Conservation (phyloP, 805 yeast species). For the Teunomyces cretensis region DNA sequence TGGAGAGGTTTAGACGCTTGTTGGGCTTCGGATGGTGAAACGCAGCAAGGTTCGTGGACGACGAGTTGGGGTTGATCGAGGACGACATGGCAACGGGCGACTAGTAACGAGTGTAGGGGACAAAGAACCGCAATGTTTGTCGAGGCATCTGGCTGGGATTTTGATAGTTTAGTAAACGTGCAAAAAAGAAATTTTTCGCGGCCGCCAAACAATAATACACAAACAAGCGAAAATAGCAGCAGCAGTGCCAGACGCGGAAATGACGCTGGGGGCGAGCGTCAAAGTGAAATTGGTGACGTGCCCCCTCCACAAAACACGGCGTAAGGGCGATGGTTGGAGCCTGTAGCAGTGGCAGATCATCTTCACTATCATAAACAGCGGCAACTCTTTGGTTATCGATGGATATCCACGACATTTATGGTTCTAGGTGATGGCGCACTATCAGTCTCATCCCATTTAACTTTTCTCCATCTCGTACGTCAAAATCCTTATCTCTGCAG, state of each 20-base stretch:
- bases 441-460: too few species aligned
- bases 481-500: background rate
- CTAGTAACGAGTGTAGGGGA: background rate
- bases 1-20: constrained; percentile 12
- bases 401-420: too few species aligned
- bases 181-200: background rate
- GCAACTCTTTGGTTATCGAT: too few species aligned
- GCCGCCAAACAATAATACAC: background rate
- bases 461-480: too few species aligned
- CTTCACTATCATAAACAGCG: too few species aligned
- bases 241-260: background rate
- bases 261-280: too few species aligned
- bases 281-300: too few species aligned
- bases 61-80: constrained; percentile 37
- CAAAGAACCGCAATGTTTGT: background rate
- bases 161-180: background rate
- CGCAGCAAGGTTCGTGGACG: constrained; percentile 30
- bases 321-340: too few species aligned
- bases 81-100: constrained; percentile 3
- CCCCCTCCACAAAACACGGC: too few species aligned
- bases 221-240: background rate
- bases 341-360: too few species aligned
- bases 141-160: too few species aligned
- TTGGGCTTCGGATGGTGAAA: constrained; percentile 20
- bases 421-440: too few species aligned